These are phyloP conservation scores for Mallotus nudiflorus DNA, from an alignment of 345 rosid genomes.

Conservation along the genomic window DNA sequence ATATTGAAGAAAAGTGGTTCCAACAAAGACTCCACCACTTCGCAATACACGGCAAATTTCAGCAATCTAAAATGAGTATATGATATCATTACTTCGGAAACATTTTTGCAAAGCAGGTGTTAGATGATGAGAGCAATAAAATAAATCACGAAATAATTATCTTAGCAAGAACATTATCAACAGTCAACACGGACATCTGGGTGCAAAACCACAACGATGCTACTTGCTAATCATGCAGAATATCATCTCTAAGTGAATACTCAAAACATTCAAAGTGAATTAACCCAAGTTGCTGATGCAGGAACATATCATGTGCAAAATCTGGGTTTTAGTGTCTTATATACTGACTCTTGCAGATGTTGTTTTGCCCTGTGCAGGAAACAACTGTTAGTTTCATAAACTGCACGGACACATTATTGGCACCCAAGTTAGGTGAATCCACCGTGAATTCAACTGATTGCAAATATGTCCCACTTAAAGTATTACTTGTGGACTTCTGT, in stretches of 20 bases:
- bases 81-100: not conserved
- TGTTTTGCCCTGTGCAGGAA: not conserved
- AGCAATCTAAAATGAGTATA: conserved; percentile 56
- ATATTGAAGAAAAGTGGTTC: conserved; percentile 81
- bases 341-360: not conserved
- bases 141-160: not conserved
- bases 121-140: not conserved
- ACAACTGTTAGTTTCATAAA: not conserved
- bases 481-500: not conserved
- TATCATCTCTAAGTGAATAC: conserved; percentile 2
- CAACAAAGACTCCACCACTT: conserved; percentile 91
- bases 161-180: not conserved
- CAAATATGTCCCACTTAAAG: not conserved
- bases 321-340: not conserved
- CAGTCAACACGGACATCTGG: not conserved
- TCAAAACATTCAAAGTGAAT: not conserved
- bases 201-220: not conserved
- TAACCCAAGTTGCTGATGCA: not conserved
- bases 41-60: conserved; percentile 78
- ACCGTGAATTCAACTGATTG: not conserved
- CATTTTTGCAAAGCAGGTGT: not conserved
- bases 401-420: not conserved
- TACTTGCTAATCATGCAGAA: not conserved
- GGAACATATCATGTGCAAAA: not conserved
- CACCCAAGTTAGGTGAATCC: not conserved